Evolutionary conservation across 306 rosid genomes (phyloP), one percentile per base, ranked within the genome.

Genomic region (Macrotyloma uniflorum): DNA sequence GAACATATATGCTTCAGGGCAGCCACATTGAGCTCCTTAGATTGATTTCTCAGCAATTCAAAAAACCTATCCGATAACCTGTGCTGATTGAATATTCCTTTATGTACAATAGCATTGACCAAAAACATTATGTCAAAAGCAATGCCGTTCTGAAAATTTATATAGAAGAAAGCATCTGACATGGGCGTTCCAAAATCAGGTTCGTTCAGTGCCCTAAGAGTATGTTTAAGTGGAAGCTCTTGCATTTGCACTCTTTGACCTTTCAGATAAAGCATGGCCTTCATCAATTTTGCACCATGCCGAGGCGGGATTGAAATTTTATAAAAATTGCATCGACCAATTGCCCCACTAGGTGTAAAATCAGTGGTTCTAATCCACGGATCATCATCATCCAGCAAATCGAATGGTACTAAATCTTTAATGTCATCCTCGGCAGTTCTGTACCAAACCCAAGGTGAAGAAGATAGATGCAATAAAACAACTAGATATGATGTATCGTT

Each of bases 331-430:
- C 98, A 91, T 33, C 95, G 93, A 74, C 97, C 97, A 57, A 93
- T 71, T 28, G 98, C 93, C 59, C 98, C 98, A 80, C 81, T 87
- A n/a, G 82, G 83, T n/a, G 95, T 93, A 83, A 93, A 91, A 86
- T 93, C 98, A 1, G 97, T 91, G 62, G 97, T 88, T 80, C 98
- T 83, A 70, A 91, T 90, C 98, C 98, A 93, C 13, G 98, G 97
- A 88, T 93, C 98, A 77, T 93, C 97, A 28, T 93, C 98, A 74
- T 93, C 98, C 82, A 93, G 70, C 79, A 89, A 66, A 83, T 91
- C 89, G 82, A 74, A 89, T 16, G 91, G 73, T 57, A 88, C 94
- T 13, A 78, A 62, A 30, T 82, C 86, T 45, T 77, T 87, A 66
- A 93, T 88, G 74, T 91, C 98, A 71, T 93, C 98, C 78, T 88